These are phyloP conservation scores for Tricholoma terreum DNA, from an alignment of 768 basidiomycete species.

Conservation along the genomic window DNA sequence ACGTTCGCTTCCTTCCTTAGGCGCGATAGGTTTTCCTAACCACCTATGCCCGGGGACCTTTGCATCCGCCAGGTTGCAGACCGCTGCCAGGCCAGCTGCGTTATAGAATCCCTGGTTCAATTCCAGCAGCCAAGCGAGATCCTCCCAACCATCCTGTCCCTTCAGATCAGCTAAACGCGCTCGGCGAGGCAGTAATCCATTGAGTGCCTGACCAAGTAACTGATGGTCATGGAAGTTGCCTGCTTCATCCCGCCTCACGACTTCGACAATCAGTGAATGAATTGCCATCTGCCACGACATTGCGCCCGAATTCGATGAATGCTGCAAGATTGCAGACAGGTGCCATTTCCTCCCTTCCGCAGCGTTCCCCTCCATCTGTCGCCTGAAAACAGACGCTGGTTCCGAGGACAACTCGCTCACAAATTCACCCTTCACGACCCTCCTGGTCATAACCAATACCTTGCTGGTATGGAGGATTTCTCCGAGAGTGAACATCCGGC, in stretches of 20 bases:
- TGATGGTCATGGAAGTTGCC: constrained; percentile 13
- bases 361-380: not conserved
- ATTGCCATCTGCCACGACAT: constrained; percentile 20
- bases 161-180: constrained; percentile 11
- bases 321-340: constrained; percentile 20
- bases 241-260: constrained; percentile 19
- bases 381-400: no score
- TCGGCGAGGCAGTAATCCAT: constrained; percentile 22
- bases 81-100: constrained; percentile 21
- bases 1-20: no score
- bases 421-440: no score
- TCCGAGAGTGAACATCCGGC: constrained; percentile 1
- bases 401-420: no score
- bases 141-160: constrained; percentile 19
- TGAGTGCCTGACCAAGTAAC: constrained; percentile 20
- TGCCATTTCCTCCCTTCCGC: constrained; percentile 13
- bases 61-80: constrained; percentile 12
- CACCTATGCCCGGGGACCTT: constrained; percentile 5
- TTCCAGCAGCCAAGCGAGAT: constrained; percentile 25
- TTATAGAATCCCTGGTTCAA: constrained; percentile 26
- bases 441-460: no score
- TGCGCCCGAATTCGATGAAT: constrained; percentile 15
- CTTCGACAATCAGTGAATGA: constrained; percentile 22
- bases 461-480: no score
- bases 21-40: constrained; percentile 7